Evolutionary conservation across 2,329 filamentous ascomycete species (phyloP), one percentile per base, ranked within the genome.

Genomic region (Didymella exigua): DNA sequence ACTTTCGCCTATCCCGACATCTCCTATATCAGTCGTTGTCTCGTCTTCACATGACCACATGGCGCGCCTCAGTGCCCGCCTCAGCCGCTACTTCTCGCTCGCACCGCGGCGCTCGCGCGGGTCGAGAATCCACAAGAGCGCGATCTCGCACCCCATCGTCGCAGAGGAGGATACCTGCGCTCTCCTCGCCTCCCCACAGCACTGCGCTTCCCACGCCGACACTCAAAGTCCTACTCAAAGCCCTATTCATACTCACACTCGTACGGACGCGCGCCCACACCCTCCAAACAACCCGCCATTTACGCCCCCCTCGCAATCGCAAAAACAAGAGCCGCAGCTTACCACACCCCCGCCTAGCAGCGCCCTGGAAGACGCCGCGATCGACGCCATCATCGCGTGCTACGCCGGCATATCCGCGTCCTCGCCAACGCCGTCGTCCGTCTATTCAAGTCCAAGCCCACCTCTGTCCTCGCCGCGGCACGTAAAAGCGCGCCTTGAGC

Each of bases 51-150:
- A n/a, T n/a, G n/a, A n/a, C n/a, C n/a, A 11, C 30, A 51, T 51
- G 48, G 31, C 48, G 10, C n/a, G 40, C 21, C 33, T 51, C 33
- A 51, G 40, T 26, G 29, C 13, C 10, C 48, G 48, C 18, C 14
- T 51, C 26, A 44, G 40, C 24, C 48, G 48, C 40, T 51, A 37
- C 41, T 38, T 51, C 19, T 19, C 24, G 1, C 26, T 19, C 24
- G 26, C 37, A 13, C 7, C 11, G 10, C 27, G 38, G 27, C 18
- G 27, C 33, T 27, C 21, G 10, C 13, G 16, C 5, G 23, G 4
- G 24, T 24, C 31, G 11, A 43, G 13, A n/a, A 44, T 44, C 24
- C 8, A 19, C 47, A 51, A 51, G 18, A 13, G 40, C 5, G 14
- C 27, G 4, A 51, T 51, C 24, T 51, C 48, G 10, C 29, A 38